These are phyloP conservation scores for Globisporangium paddicum DNA, from an alignment of 352 stramenopile species.

Conservation along the genomic window DNA sequence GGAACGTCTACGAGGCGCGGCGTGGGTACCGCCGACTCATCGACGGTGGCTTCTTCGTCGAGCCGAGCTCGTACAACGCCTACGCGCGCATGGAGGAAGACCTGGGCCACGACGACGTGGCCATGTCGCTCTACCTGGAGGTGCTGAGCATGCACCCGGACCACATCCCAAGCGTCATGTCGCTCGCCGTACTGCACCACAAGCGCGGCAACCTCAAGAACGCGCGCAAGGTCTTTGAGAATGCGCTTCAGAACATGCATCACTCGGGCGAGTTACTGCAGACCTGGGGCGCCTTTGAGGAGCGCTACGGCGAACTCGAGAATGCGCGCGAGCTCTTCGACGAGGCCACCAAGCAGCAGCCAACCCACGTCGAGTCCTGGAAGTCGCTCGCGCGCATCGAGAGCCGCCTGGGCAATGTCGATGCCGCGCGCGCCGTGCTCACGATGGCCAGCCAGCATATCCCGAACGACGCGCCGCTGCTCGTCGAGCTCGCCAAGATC, in stretches of 20 bases:
- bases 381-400: slow-evolving; percentile 63
- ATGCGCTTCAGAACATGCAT: slow-evolving; percentile 46
- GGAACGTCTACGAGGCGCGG: slow-evolving; percentile 67
- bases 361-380: slow-evolving; percentile 65
- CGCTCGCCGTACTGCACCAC: slow-evolving; percentile 61
- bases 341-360: slow-evolving; percentile 63
- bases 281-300: slow-evolving; percentile 75
- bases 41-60: slow-evolving; percentile 63
- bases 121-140: slow-evolving; percentile 57
- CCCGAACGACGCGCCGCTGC: slow-evolving; percentile 55
- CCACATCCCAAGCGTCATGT: slow-evolving; percentile 77
- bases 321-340: slow-evolving; percentile 73
- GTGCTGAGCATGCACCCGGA: slow-evolving; percentile 56
- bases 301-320: slow-evolving; percentile 57
- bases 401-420: slow-evolving; percentile 46
- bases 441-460: slow-evolving; percentile 64
- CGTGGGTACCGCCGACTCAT: slow-evolving; percentile 69
- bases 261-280: slow-evolving; percentile 54
- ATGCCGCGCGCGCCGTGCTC: slow-evolving; percentile 61
- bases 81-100: slow-evolving; percentile 85
- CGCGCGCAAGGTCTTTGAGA: slow-evolving; percentile 64
- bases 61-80: slow-evolving; percentile 74
- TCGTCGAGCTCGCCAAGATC: slow-evolving; percentile 78
- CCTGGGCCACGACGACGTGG: slow-evolving; percentile 62
- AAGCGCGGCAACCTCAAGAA: slow-evolving; percentile 37